Evolutionary conservation across 2,329 filamentous ascomycete species (phyloP), one percentile per base, ranked within the genome.

Genomic region (Coleophoma crateriformis): DNA sequence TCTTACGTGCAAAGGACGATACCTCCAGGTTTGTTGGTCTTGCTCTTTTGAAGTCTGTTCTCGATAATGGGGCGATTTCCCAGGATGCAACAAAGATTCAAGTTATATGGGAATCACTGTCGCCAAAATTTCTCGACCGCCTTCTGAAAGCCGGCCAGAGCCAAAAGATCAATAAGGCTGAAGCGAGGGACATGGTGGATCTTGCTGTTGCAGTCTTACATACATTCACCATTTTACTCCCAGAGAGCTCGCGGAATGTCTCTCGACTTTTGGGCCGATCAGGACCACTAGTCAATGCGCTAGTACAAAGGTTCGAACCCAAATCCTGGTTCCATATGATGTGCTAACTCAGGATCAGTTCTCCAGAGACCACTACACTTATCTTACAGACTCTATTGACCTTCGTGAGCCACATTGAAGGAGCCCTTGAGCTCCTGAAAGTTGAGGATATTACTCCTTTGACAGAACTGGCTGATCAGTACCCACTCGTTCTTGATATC

Each of bases 21-120:
- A 87, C 84, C 0, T 79, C 81, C 17, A 76, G 81, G 59, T 87
- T 88, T 56, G 82, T 86, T 37, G 84, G 82, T 7, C 70, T 88
- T 19, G 81, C 82, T 1, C 71, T 87, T 19, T 72, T 87, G 46
- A 85, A 82, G 59, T 78, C 80, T n/a, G 67, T 84, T 12, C 71
- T 88, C 33, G 82, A 87, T 64, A 82, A 79, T 60, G 76, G 78
- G 6, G 66, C 72, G 19, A 64, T 82, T 19, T 72, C 72, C 41
- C 65, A 73, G 47, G 72, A 82, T 63, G 67, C 71, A 10, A 64
- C 65, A 2, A 62, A 61, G 7, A 59, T 85, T 4, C 59, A 65
- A n/a, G 63, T 62, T 13, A 67, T 85, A 39, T 88, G 84, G 84
- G 67, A 72, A 33, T 73, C 74, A 33, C 72, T 88, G 19, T 76